Percentiles rank a stretch among this genome's conserved stretches.
Conservation (phyloP, 2,329 filamentous ascomycete genomes). For the Trichoderma polysporum region DNA sequence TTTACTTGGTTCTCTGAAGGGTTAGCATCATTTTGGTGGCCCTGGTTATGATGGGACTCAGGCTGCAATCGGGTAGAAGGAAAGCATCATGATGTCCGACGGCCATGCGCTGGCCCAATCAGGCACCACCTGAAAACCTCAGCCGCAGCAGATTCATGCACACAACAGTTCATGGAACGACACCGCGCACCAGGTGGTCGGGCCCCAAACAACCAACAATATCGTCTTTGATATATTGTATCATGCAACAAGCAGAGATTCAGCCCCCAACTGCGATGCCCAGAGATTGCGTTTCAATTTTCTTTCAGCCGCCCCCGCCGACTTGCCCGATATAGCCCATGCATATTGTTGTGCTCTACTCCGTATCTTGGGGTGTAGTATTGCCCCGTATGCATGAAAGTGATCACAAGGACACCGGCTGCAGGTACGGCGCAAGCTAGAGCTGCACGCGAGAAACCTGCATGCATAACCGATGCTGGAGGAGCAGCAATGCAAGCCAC, state of each 20-base stretch:
- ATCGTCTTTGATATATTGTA: background rate
- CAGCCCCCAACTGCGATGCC: background rate
- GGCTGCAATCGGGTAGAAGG: background rate
- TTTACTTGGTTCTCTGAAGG: background rate
- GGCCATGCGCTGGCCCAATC: background rate
- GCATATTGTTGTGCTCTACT: background rate
- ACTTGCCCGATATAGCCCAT: background rate
- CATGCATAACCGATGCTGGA: constrained; percentile 9
- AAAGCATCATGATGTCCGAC: background rate
- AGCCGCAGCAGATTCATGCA: background rate
- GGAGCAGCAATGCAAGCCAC: background rate
- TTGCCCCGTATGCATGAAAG: background rate
- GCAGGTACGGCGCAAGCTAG: constrained; percentile 17
- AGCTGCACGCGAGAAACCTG: constrained; percentile 9
- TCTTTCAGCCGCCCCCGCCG: constrained; percentile 1
- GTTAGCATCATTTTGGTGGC: background rate
- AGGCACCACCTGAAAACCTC: background rate
- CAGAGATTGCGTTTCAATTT: background rate
- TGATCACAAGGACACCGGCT: constrained; percentile 14
- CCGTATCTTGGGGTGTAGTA: background rate
- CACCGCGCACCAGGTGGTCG: constrained; percentile 5
- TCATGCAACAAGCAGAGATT: background rate
- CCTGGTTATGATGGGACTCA: background rate
- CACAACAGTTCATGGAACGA: background rate
- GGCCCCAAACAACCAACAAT: background rate